A percentile compares a stretch with the other conserved stretches of the same genome.
These are phyloP conservation scores for Condylostoma magnum DNA, from an alignment of 169 alveolate genomes.

Conservation along the genomic window DNA sequence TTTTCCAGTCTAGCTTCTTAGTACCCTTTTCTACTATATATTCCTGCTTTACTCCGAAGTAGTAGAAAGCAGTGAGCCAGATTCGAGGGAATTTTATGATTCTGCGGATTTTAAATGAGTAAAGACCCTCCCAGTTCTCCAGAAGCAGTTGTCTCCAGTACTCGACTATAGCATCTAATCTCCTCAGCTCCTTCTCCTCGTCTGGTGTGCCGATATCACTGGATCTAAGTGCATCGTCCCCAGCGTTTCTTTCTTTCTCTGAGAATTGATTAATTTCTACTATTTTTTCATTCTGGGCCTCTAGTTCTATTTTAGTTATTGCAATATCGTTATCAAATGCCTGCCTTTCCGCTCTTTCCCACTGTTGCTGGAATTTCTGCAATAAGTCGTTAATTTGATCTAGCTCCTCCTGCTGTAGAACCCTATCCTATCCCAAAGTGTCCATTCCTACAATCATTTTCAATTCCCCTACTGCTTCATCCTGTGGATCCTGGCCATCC, in stretches of 20 bases:
- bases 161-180: background rate
- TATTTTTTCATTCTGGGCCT: slow-evolving; percentile 2
- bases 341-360: too few relatives aligned
- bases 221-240: background rate
- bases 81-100: background rate
- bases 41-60: background rate
- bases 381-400: background rate
- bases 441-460: background rate
- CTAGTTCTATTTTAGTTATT: background rate
- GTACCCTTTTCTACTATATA: background rate
- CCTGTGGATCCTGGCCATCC: slow-evolving; percentile 49
- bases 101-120: too few relatives aligned
- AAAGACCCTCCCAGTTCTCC: too few relatives aligned
- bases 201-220: background rate
- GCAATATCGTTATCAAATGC: too few relatives aligned
- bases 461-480: slow-evolving; percentile 32
- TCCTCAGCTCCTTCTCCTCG: background rate
- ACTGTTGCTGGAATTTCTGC: too few relatives aligned
- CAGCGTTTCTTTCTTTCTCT: slow-evolving; percentile 2
- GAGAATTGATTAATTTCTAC: slow-evolving; percentile 15
- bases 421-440: background rate
- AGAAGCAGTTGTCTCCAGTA: background rate
- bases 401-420: background rate
- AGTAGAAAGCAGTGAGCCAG: background rate
- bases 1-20: background rate